These are phyloP conservation scores for Zizania palustris DNA, from an alignment of 202 grass and related monocot species.

Conservation along the genomic window DNA sequence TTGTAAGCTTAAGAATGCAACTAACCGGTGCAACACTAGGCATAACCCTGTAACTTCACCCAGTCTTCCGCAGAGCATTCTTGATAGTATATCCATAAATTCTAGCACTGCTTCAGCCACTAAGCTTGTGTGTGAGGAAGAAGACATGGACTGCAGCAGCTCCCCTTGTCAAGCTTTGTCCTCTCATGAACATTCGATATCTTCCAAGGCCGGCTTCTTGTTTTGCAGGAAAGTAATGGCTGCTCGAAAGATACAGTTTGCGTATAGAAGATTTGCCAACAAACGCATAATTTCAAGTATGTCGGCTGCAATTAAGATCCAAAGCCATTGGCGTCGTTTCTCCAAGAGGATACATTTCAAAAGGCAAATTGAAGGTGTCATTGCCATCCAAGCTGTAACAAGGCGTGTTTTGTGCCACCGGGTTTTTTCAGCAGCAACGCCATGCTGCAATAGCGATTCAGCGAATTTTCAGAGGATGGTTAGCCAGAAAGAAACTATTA, in stretches of 20 bases:
- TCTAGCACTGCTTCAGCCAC: conserved; percentile 24
- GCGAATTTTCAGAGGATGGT: conserved; percentile 49
- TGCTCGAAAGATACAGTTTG: conserved; percentile 62
- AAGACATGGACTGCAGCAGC: conserved; percentile 15
- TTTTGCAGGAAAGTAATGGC: conserved; percentile 40
- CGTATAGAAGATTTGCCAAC: conserved; percentile 51
- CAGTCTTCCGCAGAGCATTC: conserved; percentile 11
- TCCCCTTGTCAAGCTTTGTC: conserved; percentile 30
- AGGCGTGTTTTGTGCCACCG: conserved; percentile 39
- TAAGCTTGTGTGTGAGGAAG: conserved; percentile 25
- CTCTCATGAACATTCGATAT: conserved; percentile 18
- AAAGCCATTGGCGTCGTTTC: conserved; percentile 57
- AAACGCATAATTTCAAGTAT: conserved; percentile 32
- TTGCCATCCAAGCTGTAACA: conserved; percentile 46
- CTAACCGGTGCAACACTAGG: conserved; percentile 6
- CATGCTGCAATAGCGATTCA: conserved; percentile 50
- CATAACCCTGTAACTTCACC: conserved; percentile 13
- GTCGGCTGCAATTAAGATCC: conserved; percentile 57
- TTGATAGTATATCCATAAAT: conserved; percentile 23
- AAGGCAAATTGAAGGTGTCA: conserved; percentile 46
- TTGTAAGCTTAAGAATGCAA: conserved; percentile 38
- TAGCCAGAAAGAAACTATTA: conserved; percentile 58
- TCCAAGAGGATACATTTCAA: conserved; percentile 42
- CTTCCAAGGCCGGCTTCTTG: conserved; percentile 14
- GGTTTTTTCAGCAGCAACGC: conserved; percentile 28